A percentile compares a stretch with the other conserved stretches of the same genome.
Evolutionary conservation across 2,329 filamentous ascomycete genomes (phyloP).

Genomic region (Hymenotorrendiella dingleyae): DNA sequence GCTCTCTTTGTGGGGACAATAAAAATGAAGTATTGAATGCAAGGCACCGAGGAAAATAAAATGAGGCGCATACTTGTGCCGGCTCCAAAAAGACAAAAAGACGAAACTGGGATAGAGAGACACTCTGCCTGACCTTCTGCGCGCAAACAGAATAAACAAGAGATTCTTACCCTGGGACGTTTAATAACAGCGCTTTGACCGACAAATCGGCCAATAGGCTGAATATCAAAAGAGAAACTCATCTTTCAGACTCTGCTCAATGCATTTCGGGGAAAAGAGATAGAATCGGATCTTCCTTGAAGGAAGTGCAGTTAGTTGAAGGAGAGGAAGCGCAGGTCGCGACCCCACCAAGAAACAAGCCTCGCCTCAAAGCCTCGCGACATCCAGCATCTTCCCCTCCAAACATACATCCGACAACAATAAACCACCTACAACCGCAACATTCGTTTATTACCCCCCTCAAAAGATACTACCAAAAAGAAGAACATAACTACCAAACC

Average conservation of each 20-base stretch:
- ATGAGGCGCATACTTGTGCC: no score
- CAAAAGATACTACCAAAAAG: background rate
- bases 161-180: conserved; percentile 57
- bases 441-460: background rate
- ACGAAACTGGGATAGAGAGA: background rate
- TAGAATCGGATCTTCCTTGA: no score
- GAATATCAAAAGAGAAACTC: conserved; percentile 51
- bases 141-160: conserved; percentile 8
- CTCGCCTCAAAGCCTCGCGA: conserved; percentile 6
- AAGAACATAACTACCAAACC: background rate
- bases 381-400: conserved; percentile 1
- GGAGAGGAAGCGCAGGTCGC: background rate
- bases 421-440: conserved; percentile 1
- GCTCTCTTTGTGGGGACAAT: no score
- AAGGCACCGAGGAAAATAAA: no score
- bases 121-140: background rate
- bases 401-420: conserved; percentile 7
- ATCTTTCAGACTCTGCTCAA: conserved; percentile 12
- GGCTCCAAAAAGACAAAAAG: no score
- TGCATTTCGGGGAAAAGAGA: no score
- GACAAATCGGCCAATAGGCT: conserved; percentile 63
- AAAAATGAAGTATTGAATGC: no score
- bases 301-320: background rate
- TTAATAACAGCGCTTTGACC: conserved; percentile 65
- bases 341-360: conserved; percentile 4